phyloP scores from a whole-genome alignment of 192 early-diverging fungal species.

The Rhizophagus prolifer region DNA sequence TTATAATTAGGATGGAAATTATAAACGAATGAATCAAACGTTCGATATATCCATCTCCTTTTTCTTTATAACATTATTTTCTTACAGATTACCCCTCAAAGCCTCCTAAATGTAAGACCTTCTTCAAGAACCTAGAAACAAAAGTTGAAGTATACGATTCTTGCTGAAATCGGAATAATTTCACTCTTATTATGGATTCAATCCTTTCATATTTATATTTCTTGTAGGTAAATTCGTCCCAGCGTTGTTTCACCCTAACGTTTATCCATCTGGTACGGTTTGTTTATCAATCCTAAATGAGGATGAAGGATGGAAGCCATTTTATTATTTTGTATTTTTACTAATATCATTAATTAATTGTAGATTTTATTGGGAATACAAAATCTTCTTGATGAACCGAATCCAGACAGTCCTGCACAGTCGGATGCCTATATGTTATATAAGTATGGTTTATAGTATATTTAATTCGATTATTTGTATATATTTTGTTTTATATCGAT shows the following conservation, averaged over 20 bases:
- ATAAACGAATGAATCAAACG: constrained; percentile 5
- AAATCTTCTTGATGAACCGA: constrained; percentile 88
- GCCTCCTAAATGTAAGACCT: constrained; percentile 45
- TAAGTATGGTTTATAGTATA: constrained; percentile 29
- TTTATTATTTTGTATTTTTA: not conserved
- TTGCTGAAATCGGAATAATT: too few relatives aligned
- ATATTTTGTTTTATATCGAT: not conserved
- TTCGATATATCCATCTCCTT: constrained; percentile 14
- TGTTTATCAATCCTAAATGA: constrained; percentile 96
- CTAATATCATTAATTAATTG: too few relatives aligned
- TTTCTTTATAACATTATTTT: constrained; percentile 2
- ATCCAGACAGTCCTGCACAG: constrained; percentile 87
- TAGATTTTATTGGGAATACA: constrained; percentile 89
- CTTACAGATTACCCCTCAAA: constrained; percentile 48
- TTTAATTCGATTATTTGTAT: not conserved
- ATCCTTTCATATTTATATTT: not conserved
- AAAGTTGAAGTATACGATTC: too few relatives aligned
- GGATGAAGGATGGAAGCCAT: constrained; percentile 88
- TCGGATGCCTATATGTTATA: constrained; percentile 78
- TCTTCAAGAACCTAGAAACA: too few relatives aligned
- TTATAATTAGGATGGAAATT: not conserved
- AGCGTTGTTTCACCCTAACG: constrained; percentile 87
- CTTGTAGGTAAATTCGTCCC: constrained; percentile 66
- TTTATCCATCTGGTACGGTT: constrained; percentile 97
- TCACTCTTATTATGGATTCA: too few relatives aligned